Base-by-base conservation (phyloP, 495 filamentous ascomycete species). In the Talaromyces stipitatus region DNA sequence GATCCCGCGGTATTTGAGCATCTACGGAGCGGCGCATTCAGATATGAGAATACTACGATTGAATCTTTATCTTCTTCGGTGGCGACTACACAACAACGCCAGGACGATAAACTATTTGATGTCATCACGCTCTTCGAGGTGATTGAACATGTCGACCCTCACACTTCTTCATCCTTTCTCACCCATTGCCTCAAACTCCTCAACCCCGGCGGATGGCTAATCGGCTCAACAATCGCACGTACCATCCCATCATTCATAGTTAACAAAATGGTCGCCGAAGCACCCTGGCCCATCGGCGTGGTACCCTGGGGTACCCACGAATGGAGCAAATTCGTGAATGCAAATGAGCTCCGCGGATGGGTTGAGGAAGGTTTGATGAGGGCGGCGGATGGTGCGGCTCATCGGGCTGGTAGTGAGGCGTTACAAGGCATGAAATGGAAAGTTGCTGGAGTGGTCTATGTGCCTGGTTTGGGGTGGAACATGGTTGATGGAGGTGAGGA, bases 251-350 rank as follows among this genome's bases (percentile, higher is more conserved):
- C 87, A 46, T 98, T 89, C 85, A 59, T 96, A 3, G 89, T 90
- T 16, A 98, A 95, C 18, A 96, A 96, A 63, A 66, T 97, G 23
- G 78, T 97, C 54, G 94, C 94, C 0, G 94, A 98, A 72, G 91
- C 75, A 36, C 75, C 75, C 23, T 78, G 94, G 72, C 70, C 97
- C 3, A 68, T 96, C 47, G 74, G 89, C 18, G 85, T 97, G 56
- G 94, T 98, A 56, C 94, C 94, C 20, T 80, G 81, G 54, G 94
- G 94, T 0, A 97, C 94, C 53, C 94, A 98, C 68, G 91, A 97
- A 63, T 98, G 94, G 94, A 73, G 73, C 14, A 95, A 97, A 69
- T 98, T 97, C 68, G 83, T 98, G 24, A 95, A 96, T 65, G 88
- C 87, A 62, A 75, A 81, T 16, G 94, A 97, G 78, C 56, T 98